Percentiles rank a stretch among this genome's conserved stretches.
Conservation (phyloP, 1,284 basidiomycete species). For the Malassezia dermatis region DNA sequence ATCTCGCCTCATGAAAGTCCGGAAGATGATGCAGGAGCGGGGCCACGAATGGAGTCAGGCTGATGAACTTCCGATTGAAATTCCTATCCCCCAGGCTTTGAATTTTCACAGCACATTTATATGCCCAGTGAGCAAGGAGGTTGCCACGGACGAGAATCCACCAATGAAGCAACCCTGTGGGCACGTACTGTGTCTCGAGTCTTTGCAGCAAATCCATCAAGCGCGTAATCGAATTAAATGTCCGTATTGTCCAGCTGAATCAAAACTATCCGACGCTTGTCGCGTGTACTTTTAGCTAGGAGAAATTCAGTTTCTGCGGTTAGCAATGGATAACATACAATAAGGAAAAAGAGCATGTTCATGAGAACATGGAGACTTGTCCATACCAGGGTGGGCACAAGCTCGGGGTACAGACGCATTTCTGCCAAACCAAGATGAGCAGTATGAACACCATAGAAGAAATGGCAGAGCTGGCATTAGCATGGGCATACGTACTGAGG, state of each 20-base stretch:
- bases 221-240: constrained; percentile 50
- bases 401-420: constrained; percentile 53
- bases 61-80: constrained; percentile 86
- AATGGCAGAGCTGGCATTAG: constrained; percentile 48
- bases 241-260: constrained; percentile 42
- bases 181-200: constrained; percentile 52
- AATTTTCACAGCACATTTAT: constrained; percentile 92
- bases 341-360: constrained; percentile 54
- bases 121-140: constrained; percentile 95
- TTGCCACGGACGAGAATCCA: constrained; percentile 81
- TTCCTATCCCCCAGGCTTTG: constrained; percentile 64
- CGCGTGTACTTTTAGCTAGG: constrained; percentile 37
- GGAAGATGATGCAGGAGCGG: constrained; percentile 78
- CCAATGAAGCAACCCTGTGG: constrained; percentile 96
- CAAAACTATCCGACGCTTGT: constrained; percentile 26
- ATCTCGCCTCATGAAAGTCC: constrained; percentile 78
- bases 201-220: constrained; percentile 52
- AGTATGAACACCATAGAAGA: constrained; percentile 51
- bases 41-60: constrained; percentile 82
- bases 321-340: constrained; percentile 9
- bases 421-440: constrained; percentile 53
- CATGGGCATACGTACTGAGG: constrained; percentile 13
- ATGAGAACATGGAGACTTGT: constrained; percentile 54
- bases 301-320: constrained; percentile 25
- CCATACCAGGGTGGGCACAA: constrained; percentile 50